phyloP scores from a whole-genome alignment of 2,329 filamentous ascomycete species.

The Pseudopyricularia cyperi region DNA sequence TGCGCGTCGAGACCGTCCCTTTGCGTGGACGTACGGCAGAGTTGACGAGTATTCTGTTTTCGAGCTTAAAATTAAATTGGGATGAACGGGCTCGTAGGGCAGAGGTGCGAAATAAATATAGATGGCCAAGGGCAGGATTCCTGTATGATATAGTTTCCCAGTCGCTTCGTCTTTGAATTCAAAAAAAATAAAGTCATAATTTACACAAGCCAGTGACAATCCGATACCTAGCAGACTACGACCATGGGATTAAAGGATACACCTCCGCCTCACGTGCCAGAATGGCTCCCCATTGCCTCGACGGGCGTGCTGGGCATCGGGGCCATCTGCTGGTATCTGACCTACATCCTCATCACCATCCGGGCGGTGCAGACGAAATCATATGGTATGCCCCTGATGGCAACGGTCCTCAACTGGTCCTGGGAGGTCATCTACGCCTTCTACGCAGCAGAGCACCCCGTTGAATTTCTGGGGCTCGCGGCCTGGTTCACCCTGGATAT shows the following conservation, averaged over 20 bases:
- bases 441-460: constrained; percentile 27
- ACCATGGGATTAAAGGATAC: constrained; percentile 25
- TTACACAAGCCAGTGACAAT: neutral
- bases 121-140: too few relatives aligned
- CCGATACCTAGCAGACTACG: neutral
- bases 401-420: constrained; percentile 33
- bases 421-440: constrained; percentile 38
- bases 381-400: constrained; percentile 35
- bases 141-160: too few relatives aligned
- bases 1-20: too few relatives aligned
- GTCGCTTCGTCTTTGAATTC: neutral
- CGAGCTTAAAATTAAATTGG: too few relatives aligned
- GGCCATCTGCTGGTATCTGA: constrained; percentile 24
- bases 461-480: constrained; percentile 29
- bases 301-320: constrained; percentile 21
- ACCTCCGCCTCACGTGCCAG: constrained; percentile 16
- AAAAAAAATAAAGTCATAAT: too few relatives aligned
- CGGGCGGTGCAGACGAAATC: constrained; percentile 30
- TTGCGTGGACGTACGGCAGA: too few relatives aligned
- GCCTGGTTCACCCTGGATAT: constrained; percentile 37
- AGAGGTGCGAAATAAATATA: too few relatives aligned
- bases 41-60: too few relatives aligned
- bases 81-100: too few relatives aligned
- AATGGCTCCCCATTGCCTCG: constrained; percentile 24
- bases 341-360: constrained; percentile 33